A percentile compares a stretch with the other conserved stretches of the same genome.
phyloP scores from a whole-genome alignment of 164 flowering plant genomes.

The Taxillus chinensis region DNA sequence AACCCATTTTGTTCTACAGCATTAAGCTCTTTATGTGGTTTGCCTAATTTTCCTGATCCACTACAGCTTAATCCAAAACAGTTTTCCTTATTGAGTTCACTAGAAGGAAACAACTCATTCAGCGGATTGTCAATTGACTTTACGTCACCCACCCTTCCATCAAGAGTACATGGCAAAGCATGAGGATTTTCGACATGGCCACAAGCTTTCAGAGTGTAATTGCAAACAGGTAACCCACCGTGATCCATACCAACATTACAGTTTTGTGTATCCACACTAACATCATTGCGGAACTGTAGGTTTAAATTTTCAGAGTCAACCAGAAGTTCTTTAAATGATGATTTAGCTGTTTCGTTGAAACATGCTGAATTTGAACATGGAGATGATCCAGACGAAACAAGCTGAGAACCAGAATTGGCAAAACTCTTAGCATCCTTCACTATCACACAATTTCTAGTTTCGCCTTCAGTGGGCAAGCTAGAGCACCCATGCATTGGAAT shows the following conservation, averaged over 20 bases:
- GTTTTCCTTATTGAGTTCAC: conserved; percentile 15
- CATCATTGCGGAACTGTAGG: conserved; percentile 13
- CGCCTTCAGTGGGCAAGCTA: conserved; percentile 8
- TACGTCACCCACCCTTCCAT: neutral
- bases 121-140: conserved; percentile 3
- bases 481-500: conserved; percentile 12
- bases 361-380: conserved; percentile 12
- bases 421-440: conserved; percentile 7
- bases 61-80: conserved; percentile 8
- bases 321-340: conserved; percentile 9
- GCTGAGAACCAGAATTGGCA: conserved; percentile 10
- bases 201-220: neutral
- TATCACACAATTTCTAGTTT: conserved; percentile 13
- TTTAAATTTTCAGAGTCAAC: conserved; percentile 6
- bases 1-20: conserved; percentile 2
- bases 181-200: conserved; percentile 7
- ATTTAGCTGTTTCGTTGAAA: conserved; percentile 9
- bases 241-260: conserved; percentile 8
- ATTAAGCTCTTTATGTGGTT: conserved; percentile 13
- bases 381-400: conserved; percentile 10
- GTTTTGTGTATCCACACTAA: conserved; percentile 8
- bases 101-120: conserved; percentile 10
- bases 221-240: conserved; percentile 5
- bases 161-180: conserved; percentile 8
- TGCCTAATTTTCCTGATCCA: conserved; percentile 9